Percentiles rank a stretch among this genome's conserved stretches.
Conservation (phyloP, 2,329 filamentous ascomycete species). For the Apiospora hydei region DNA sequence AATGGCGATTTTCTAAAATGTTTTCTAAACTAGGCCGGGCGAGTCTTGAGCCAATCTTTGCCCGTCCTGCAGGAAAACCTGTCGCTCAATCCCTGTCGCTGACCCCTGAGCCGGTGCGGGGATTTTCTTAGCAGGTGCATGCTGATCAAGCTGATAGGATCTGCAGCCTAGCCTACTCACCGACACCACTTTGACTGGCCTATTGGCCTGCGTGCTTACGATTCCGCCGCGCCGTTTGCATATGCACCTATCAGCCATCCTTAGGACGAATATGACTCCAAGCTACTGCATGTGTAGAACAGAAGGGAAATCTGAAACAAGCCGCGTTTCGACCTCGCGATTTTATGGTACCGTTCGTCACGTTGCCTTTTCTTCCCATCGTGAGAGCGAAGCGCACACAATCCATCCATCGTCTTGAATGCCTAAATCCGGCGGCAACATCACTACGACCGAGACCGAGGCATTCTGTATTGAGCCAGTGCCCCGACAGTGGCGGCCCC, state of each 20-base stretch:
- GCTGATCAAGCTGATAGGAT: constrained; percentile 8
- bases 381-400: neutral
- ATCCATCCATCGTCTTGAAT: neutral
- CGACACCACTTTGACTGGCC: neutral
- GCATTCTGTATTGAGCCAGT: neutral
- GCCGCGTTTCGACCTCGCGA: neutral
- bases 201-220: neutral
- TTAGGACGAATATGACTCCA: neutral
- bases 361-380: neutral
- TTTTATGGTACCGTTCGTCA: neutral
- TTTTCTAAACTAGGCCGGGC: neutral
- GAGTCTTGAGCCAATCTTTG: constrained; percentile 4
- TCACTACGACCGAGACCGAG: neutral
- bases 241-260: neutral
- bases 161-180: constrained; percentile 7
- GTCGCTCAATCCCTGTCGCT: neutral
- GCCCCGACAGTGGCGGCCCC: neutral
- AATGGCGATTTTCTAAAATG: constrained; percentile 9
- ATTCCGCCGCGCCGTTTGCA: neutral
- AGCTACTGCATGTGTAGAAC: constrained; percentile 10
- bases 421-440: neutral
- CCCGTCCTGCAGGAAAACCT: neutral
- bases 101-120: constrained; percentile 5
- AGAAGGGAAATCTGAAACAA: neutral
- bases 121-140: constrained; percentile 6